Base-by-base conservation (phyloP, 2,329 filamentous ascomycete genomes). In the Ilyonectria destructans region DNA sequence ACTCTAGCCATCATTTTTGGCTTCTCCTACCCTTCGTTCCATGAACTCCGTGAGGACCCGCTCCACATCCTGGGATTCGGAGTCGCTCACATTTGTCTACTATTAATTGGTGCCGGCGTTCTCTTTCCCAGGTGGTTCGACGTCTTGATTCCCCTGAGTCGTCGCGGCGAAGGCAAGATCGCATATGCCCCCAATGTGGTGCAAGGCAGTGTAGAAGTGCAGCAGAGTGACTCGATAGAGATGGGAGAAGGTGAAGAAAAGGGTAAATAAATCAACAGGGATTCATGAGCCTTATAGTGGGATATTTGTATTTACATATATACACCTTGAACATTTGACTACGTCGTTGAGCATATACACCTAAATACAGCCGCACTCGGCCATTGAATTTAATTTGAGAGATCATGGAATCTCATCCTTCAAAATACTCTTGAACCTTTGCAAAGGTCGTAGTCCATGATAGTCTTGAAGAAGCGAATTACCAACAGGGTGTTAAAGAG, bases 41-140 rank as follows among this genome's bases (percentile, higher is more conserved):
- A 87, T 68, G 73, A 80, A 31, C 73, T 85, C 8, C 82, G 84
- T 2, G 80, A 86, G 54, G 86, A 88, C 61, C 85, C 86, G 6
- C 78, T 87, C 29, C 83, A 86, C 73, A 84, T 88, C 29, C 75
- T 85, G 6, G 86, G 85, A 0, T 88, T 88, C 70, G 80, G 80
- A 5, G 76, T 87, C 17, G 84, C 82, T 1, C 84, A 87, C 65
- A 60, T 87, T 19, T 80, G 82, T 4, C 76, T 90, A 45, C 48
- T 88, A 0, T 71, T 85, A 10, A 82, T 89, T 33, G 75, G 85
- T 2, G 58, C 84, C 2, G 87, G 86, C 6, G 83, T 88, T 46
- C 78, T 88, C 6, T 75, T 87, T 33, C 88, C 88, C 3, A 81
- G 85, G 10, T 90, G 87, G 78, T 88, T 86, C 70, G 82, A 88